These are phyloP conservation scores for Lactarius pseudohatsudake DNA, from an alignment of 768 basidiomycete genomes.

Conservation along the genomic window DNA sequence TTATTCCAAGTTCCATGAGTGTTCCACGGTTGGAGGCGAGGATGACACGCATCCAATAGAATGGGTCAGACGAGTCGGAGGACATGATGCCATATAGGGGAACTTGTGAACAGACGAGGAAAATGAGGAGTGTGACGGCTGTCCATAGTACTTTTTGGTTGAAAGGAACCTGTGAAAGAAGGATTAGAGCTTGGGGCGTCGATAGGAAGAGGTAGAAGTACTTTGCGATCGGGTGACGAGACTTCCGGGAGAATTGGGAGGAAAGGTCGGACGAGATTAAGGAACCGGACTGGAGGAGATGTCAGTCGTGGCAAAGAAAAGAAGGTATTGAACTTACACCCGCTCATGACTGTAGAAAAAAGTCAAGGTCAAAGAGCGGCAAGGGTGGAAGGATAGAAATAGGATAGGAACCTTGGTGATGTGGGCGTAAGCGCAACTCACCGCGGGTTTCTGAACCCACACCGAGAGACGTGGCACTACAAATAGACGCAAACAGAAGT, in stretches of 20 bases:
- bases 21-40: slow-evolving; percentile 98
- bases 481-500: slow-evolving; percentile 23
- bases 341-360: slow-evolving; percentile 61
- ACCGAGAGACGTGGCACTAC: slow-evolving; percentile 29
- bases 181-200: slow-evolving; percentile 2
- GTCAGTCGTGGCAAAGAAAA: background rate
- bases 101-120: slow-evolving; percentile 99
- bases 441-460: background rate
- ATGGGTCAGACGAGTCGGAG: slow-evolving; percentile 96
- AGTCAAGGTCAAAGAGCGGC: slow-evolving; percentile 32
- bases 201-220: slow-evolving; percentile 36
- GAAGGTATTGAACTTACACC: slow-evolving; percentile 52
- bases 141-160: slow-evolving; percentile 99
- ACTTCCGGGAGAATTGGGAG: slow-evolving; percentile 96
- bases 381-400: slow-evolving; percentile 21
- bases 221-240: slow-evolving; percentile 96
- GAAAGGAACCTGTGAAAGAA: slow-evolving; percentile 75
- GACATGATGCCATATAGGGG: slow-evolving; percentile 99
- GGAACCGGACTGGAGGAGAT: slow-evolving; percentile 74
- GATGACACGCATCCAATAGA: slow-evolving; percentile 99
- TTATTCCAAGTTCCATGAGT: slow-evolving; percentile 99
- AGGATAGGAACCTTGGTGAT: slow-evolving; percentile 3
- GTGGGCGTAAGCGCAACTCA: background rate
- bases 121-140: slow-evolving; percentile 97
- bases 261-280: slow-evolving; percentile 98